Base-by-base conservation (phyloP, 2,329 filamentous ascomycete genomes). In the Lachnellula willkommii region DNA sequence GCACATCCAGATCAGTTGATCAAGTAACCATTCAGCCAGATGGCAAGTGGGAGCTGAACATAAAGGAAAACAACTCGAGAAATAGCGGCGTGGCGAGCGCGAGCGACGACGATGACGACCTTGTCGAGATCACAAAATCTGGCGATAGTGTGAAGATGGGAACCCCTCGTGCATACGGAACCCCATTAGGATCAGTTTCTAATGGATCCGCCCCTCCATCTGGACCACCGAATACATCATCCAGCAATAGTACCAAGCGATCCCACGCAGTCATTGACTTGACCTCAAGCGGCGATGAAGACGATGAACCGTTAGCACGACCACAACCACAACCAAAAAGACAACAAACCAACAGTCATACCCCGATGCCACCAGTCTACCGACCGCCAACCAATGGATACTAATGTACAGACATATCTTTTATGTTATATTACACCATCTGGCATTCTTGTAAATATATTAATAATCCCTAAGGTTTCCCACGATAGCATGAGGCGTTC, bases 1-100 rank as follows among this genome's bases (percentile, higher is more conserved):
- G 81, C 36, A 96, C 93, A 0, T 74, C 85, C 0, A 78, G 77
- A 42, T 84, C 81, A 20, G 77, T 87, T 0, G 91, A 96, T 55
- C 89, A 95, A 64, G 91, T 97, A 26, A 92, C 87, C 1, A 90
- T 99, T 43, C 90, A 97, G 65, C 90, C 93, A 1, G 81, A 91
- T 62, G 94, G 93, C 2, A 77, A 79, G 63, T 99, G 94, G 94
- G 76, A 79, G 11, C 47, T 66, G 6, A 59, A 69, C 42, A 58
- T 47, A 8, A 56, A 58, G 20, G 54, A 66, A 32, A 28, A 52
- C 17, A 52, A 53, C 7, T 59, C 55, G 26, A 55, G 52, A 39
- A 36, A 53, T 65, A 64, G 60, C 37, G 63, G 62, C 65, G 36
- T 62, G 48, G 55, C 60, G 15, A 63, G 56, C 26, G 53, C 56